Conservation (phyloP, 345 rosid species). For the Bruguiera parviflora region DNA sequence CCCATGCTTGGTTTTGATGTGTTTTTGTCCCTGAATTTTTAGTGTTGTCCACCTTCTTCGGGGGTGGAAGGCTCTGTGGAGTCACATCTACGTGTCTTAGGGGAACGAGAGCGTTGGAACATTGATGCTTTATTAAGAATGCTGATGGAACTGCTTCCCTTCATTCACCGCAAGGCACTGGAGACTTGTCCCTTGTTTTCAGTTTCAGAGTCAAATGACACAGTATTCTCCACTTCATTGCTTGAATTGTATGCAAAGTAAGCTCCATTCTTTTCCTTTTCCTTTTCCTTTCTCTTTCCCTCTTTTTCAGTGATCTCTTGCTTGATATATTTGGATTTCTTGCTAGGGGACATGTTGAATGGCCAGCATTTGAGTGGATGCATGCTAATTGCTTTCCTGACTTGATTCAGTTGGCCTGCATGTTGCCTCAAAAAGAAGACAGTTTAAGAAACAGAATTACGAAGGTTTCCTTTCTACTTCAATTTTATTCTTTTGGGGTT, state of each 20-base stretch:
- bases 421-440: conserved; percentile 89
- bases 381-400: conserved; percentile 84
- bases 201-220: conserved; percentile 38
- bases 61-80: conserved; percentile 96
- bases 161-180: conserved; percentile 60
- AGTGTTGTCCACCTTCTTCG: conserved; percentile 92
- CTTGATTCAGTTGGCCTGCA: conserved; percentile 69
- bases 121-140: conserved; percentile 83
- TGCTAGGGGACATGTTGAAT: conserved; percentile 66
- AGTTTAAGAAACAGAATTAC: conserved; percentile 72
- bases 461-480: conserved; percentile 47
- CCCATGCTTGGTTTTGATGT: conserved; percentile 1
- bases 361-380: conserved; percentile 96
- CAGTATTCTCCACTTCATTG: conserved; percentile 47
- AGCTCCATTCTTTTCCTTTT: conserved; percentile 13
- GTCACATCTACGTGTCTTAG: conserved; percentile 78
- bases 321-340: conserved; percentile 24
- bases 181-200: conserved; percentile 81
- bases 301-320: neutral
- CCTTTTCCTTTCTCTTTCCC: neutral
- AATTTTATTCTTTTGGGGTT: conserved; percentile 4
- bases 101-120: conserved; percentile 95
- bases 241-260: conserved; percentile 79
- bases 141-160: conserved; percentile 74
- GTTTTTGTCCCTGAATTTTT: conserved; percentile 23